Conservation (phyloP, 768 basidiomycete species). For the Suillus sp. region DNA sequence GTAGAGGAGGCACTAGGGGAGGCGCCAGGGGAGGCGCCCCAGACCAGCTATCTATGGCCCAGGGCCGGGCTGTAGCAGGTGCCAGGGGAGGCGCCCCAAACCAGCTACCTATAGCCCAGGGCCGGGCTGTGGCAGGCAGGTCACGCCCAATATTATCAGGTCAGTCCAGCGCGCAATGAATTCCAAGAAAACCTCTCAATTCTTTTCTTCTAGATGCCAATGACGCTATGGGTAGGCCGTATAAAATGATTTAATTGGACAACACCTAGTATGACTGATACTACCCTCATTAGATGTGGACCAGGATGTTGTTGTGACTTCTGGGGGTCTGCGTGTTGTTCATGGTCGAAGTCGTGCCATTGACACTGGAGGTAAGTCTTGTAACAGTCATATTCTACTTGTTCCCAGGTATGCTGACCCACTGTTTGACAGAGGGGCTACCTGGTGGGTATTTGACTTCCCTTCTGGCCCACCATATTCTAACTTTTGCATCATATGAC, state of each 20-base stretch:
- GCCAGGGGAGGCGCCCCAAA: neutral
- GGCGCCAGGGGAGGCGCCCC: neutral
- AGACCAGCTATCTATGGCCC: too few relatives aligned
- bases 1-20: too few relatives aligned
- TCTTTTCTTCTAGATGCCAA: neutral
- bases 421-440: neutral
- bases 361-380: neutral
- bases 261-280: neutral
- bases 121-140: neutral
- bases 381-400: neutral
- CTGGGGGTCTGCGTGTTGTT: neutral
- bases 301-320: neutral
- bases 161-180: neutral
- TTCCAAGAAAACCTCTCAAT: neutral
- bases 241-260: neutral
- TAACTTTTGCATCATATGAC: neutral
- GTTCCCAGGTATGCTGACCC: neutral
- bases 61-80: too few relatives aligned
- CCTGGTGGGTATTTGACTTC: neutral
- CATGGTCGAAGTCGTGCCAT: neutral
- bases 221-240: neutral
- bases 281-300: neutral
- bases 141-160: neutral
- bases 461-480: neutral
- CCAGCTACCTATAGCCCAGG: neutral